Evolutionary conservation across 176 grass and related monocot genomes (phyloP), one percentile per base, ranked within the genome.

Genomic region (Themeda triandra): DNA sequence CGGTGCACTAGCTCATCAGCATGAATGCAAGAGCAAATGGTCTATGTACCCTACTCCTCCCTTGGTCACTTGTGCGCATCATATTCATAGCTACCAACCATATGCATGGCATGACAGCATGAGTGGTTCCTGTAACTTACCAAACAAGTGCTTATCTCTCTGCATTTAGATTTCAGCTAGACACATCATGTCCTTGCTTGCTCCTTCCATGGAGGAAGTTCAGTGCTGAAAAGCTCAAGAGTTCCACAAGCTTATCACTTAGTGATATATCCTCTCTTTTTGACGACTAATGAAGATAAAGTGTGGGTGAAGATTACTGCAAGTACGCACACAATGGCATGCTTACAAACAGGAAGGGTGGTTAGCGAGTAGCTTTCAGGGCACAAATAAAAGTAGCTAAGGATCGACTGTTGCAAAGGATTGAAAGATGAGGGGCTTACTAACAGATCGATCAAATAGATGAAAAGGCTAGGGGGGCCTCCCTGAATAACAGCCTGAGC

Each of bases 341-440:
- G 71, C 44, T 66, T 78, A 78, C 56, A 78, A 82, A 86, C 53
- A 73, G 32, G 71, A 39, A 36, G 39, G 73, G 79, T 71, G 41
- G 84, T 86, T 90, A 83, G 74, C 28, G 72, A 39, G 84, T 86
- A 90, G 66, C 84, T 86, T 79, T 90, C 88, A 90, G 79, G 60
- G 72, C 77, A 67, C 36, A 78, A 73, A 79, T 45, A 73, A 83
- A 84, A 70, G 58, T 79, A 83, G 88, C 76, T 86, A 82, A 82
- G 83, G 51, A 59, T 77, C 76, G 53, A 89, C 83, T 89, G 78
- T 89, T 71, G 71, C 78, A 77, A 76, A 71, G 71, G 78, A 77
- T 85, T 71, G 70, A 70, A 82, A 48, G 71, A 53, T 86, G 69
- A 63, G 80, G 35, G 31, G 54, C 83, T 77, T 77, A 62, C 31